A percentile compares a stretch with the other conserved stretches of the same genome.
Conservation (phyloP, 2,329 filamentous ascomycete genomes). For the Trichoderma atroviride region DNA sequence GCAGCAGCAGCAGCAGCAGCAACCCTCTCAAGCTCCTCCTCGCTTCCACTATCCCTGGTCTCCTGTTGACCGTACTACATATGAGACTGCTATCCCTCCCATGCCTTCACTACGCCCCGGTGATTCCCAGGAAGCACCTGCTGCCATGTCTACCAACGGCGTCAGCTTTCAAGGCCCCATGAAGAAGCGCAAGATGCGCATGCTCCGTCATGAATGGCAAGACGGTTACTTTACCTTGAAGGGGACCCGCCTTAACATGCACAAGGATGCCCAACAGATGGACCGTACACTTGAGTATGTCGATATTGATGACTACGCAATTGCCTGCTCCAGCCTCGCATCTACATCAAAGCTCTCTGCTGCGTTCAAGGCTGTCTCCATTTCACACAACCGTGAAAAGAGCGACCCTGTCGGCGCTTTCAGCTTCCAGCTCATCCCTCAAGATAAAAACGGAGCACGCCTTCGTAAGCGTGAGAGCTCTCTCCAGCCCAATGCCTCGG, state of each 20-base stretch:
- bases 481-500: conserved; percentile 40
- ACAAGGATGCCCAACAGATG: conserved; percentile 60
- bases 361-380: conserved; percentile 79
- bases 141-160: conserved; percentile 49
- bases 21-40: conserved; percentile 52
- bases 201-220: conserved; percentile 92
- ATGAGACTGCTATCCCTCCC: conserved; percentile 51
- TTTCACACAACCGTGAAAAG: conserved; percentile 58
- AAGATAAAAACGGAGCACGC: conserved; percentile 58
- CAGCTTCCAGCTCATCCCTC: conserved; percentile 82
- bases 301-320: conserved; percentile 86
- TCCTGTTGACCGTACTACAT: conserved; percentile 48
- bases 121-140: conserved; percentile 35
- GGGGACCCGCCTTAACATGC: conserved; percentile 74
- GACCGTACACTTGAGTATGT: conserved; percentile 73
- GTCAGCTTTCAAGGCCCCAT: conserved; percentile 82
- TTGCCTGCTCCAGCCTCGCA: conserved; percentile 77
- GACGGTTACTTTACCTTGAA: conserved; percentile 88
- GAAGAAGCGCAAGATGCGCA: conserved; percentile 88
- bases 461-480: conserved; percentile 58
- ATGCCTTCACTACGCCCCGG: conserved; percentile 31
- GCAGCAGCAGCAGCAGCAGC: background rate
- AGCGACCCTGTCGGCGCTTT: conserved; percentile 68
- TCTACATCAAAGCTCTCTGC: conserved; percentile 80
- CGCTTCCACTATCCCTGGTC: conserved; percentile 61